Base-by-base conservation (phyloP, 2,329 filamentous ascomycete species). In the Fusarium armeniacum region DNA sequence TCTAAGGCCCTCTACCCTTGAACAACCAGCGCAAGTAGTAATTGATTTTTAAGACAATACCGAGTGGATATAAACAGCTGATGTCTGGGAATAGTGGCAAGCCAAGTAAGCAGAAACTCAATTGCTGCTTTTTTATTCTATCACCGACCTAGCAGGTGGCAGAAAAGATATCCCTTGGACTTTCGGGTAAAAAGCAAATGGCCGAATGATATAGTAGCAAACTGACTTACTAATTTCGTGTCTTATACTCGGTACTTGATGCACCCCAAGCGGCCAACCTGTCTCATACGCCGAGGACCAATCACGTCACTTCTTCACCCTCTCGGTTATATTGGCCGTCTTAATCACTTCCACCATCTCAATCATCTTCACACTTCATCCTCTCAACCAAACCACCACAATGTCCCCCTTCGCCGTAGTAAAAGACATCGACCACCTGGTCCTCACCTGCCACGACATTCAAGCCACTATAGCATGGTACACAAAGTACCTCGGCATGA, bases 391-490 rank as follows among this genome's bases (percentile, higher is more conserved):
- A 45, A 20, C 9, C 18, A 0, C 35, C 22, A 40, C 1, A 20
- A 75, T 73, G 72, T 53, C 67, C 5, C 56, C 67, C 7, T 58
- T 70, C 30, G 72, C 74, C 1, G 56, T 75, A 26, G 79, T 83
- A 62, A 81, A 78, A 52, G 83, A 86, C 11, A 79, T 90, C 16
- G 87, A 90, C 75, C 88, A 90, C 69, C 77, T 90, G 11, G 87
- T 90, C 63, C 80, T 90, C 20, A 90, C 88, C 2, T 87, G 87
- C 64, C 78, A 79, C 40, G 82, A 82, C 59, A 80, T 89, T 6
- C 74, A 81, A 7, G 78, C 78, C 12, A 87, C 86, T 0, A 79
- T 84, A 32, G 71, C 79, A 36, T 90, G 87, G 81, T 90, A 90
- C 78, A 82, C 81, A 2, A 79, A 79, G 5, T 78, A 84, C 59